Conservation (phyloP, 179 eudicot genomes). For the Beta corolliflora region DNA sequence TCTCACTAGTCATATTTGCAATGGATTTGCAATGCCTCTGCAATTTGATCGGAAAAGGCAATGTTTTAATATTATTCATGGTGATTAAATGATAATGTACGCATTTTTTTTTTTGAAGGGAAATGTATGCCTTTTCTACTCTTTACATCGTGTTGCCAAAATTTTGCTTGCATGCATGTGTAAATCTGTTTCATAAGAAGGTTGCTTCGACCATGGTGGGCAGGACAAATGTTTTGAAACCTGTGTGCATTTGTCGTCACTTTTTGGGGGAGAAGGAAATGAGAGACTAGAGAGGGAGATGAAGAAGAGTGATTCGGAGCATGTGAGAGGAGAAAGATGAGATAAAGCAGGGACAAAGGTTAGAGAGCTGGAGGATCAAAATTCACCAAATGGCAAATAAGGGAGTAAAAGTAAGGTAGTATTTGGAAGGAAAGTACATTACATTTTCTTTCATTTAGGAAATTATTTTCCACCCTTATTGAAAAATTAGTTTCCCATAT, state of each 20-base stretch:
- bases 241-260: fast-evolving
- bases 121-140: not conserved
- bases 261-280: too few relatives aligned
- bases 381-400: not conserved
- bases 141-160: not conserved
- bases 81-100: not conserved
- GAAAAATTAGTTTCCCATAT: not conserved
- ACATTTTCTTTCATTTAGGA: not conserved
- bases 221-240: not conserved
- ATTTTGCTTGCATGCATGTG: not conserved
- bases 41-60: not conserved
- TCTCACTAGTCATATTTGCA: not conserved
- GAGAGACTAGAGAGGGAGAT: not conserved
- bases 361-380: not conserved
- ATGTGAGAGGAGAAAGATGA: not conserved
- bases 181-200: not conserved
- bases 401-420: not conserved
- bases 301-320: not conserved
- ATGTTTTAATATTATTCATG: not conserved
- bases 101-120: too few relatives aligned
- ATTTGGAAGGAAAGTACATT: not conserved
- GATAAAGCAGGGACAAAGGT: not conserved
- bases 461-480: not conserved
- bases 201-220: not conserved
- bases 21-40: not conserved